Evolutionary conservation across 2,329 filamentous ascomycete genomes (phyloP).

Genomic region (Trichoderma sp.): DNA sequence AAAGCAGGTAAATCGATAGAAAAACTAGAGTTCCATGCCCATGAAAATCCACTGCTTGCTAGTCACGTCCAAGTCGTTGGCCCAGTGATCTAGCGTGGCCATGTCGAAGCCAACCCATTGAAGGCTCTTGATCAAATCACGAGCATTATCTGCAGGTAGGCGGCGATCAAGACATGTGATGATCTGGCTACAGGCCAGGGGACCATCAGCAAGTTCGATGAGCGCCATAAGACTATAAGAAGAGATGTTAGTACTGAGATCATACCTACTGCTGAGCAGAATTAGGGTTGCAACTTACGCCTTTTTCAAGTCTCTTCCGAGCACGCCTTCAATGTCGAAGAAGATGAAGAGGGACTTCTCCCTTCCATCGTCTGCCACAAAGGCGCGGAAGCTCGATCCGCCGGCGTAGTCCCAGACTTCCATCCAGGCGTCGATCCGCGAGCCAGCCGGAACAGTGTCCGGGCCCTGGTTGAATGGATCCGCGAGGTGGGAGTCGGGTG

Average conservation of each 20-base stretch:
- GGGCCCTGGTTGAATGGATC: conserved; percentile 34
- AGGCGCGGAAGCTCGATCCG: conserved; percentile 81
- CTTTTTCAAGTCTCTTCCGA: conserved; percentile 78
- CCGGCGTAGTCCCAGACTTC: conserved; percentile 84
- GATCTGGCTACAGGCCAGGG: conserved; percentile 73
- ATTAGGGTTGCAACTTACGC: conserved; percentile 57
- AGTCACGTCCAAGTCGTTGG: conserved; percentile 59
- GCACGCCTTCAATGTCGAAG: conserved; percentile 67
- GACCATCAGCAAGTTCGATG: conserved; percentile 78
- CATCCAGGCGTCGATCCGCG: conserved; percentile 60
- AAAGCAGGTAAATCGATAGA: conserved; percentile 10
- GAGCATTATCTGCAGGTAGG: conserved; percentile 59
- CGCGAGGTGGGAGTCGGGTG: conserved; percentile 46
- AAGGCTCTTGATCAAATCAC: conserved; percentile 73
- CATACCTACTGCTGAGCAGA: background rate
- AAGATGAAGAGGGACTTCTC: conserved; percentile 82
- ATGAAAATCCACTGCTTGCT: conserved; percentile 83
- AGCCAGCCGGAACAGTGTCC: conserved; percentile 30
- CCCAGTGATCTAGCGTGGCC: conserved; percentile 76
- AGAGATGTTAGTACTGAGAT: background rate
- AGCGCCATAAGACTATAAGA: conserved; percentile 72
- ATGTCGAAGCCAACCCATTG: conserved; percentile 93
- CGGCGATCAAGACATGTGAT: conserved; percentile 78
- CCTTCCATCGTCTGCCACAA: conserved; percentile 67
- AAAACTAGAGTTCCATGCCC: conserved; percentile 77